phyloP scores from a whole-genome alignment of 176 grass and related monocot genomes.

The Musa troglodytarum region DNA sequence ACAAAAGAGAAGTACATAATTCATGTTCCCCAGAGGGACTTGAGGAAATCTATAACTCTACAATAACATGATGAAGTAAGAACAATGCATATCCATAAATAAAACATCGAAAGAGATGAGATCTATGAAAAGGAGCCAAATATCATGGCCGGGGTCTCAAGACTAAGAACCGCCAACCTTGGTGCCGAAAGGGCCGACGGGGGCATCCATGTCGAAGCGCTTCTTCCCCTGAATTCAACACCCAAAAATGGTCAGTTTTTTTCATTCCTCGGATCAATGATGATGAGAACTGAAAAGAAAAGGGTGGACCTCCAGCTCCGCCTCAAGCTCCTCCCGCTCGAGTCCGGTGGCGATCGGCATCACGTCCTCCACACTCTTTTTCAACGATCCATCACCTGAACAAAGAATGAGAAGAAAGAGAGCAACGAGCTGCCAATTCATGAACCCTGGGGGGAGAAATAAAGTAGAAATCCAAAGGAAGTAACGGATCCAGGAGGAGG shows the following conservation, averaged over 20 bases:
- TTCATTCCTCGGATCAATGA: background rate
- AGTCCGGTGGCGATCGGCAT: constrained; percentile 62
- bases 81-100: background rate
- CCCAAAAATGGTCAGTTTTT: constrained; percentile 11
- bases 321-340: constrained; percentile 59
- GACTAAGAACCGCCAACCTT: constrained; percentile 27
- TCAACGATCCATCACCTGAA: constrained; percentile 10
- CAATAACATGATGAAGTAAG: too few species aligned
- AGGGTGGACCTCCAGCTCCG: constrained; percentile 30
- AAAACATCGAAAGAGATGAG: background rate
- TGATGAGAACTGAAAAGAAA: too few species aligned
- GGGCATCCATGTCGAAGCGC: constrained; percentile 67
- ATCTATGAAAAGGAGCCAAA: background rate
- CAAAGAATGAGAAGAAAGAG: background rate
- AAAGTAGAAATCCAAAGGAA: background rate
- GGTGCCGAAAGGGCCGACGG: constrained; percentile 56
- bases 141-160: background rate
- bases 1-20: too few species aligned
- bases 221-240: constrained; percentile 40
- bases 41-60: too few species aligned
- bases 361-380: constrained; percentile 46
- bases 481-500: too few species aligned
- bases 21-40: too few species aligned
- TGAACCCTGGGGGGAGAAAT: background rate
- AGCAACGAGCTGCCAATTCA: too few species aligned